Evolutionary conservation across 805 yeast species (phyloP).

Genomic region (Yamadazyma phyllophila): DNA sequence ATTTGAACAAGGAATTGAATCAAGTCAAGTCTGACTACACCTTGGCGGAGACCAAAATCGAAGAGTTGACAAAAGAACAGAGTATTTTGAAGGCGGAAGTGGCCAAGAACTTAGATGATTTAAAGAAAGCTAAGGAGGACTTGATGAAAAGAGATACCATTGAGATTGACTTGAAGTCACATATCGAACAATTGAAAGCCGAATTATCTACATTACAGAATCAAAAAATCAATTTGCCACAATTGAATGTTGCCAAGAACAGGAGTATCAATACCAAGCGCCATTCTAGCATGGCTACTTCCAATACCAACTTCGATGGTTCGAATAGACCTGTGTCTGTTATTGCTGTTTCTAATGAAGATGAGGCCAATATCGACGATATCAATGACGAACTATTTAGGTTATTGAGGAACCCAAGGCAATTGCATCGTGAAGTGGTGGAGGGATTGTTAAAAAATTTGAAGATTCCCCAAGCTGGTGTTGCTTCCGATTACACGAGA

Average conservation of each 20-base stretch:
- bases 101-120: conserved; percentile 56
- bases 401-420: conserved; percentile 66
- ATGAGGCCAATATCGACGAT: conserved; percentile 57
- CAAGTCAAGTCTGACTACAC: conserved; percentile 55
- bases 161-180: conserved; percentile 63
- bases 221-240: conserved; percentile 23
- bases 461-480: conserved; percentile 82
- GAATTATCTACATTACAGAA: conserved; percentile 49
- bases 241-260: conserved; percentile 23
- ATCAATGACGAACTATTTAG: conserved; percentile 74
- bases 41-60: conserved; percentile 57
- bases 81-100: conserved; percentile 63
- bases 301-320: conserved; percentile 7
- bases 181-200: conserved; percentile 52
- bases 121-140: conserved; percentile 57
- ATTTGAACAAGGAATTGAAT: conserved; percentile 54
- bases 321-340: conserved; percentile 57
- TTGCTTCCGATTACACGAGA: conserved; percentile 76
- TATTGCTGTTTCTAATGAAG: conserved; percentile 54
- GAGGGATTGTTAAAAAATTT: conserved; percentile 83
- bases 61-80: conserved; percentile 59
- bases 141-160: conserved; percentile 58
- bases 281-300: conserved; percentile 27
- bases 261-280: conserved; percentile 38
- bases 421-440: conserved; percentile 77